Evolutionary conservation across 306 rosid genomes (phyloP).

Genomic region (Argentina anserina): DNA sequence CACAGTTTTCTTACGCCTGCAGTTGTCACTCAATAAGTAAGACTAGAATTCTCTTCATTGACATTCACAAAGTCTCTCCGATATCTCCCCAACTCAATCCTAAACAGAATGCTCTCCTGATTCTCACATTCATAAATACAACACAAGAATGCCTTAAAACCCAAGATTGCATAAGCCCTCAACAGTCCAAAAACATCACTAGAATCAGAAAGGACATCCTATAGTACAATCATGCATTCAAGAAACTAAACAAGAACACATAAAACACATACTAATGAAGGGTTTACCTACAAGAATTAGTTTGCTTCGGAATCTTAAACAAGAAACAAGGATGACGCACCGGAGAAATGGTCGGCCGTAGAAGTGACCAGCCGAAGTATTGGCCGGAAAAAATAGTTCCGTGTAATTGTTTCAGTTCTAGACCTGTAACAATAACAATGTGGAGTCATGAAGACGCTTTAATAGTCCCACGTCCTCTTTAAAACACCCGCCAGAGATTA

Average conservation of each 20-base stretch:
- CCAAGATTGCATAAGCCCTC: background rate
- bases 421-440: background rate
- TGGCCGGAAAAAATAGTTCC: too few relatives aligned
- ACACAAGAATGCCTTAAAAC: background rate
- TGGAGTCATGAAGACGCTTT: background rate
- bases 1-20: background rate
- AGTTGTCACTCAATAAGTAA: background rate
- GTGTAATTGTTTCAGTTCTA: too few relatives aligned
- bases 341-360: background rate
- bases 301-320: background rate
- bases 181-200: background rate
- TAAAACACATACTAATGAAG: background rate
- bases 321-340: background rate
- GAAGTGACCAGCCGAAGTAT: background rate
- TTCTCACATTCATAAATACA: background rate
- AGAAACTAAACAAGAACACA: background rate
- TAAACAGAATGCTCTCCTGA: background rate
- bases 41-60: background rate
- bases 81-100: conserved; percentile 21
- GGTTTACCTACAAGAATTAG: background rate
- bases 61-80: background rate
- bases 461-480: conserved; percentile 1
- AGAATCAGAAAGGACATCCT: background rate
- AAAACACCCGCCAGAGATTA: conserved; percentile 14
- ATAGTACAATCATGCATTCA: background rate